Evolutionary conservation across 495 filamentous ascomycete genomes (phyloP), one percentile per base, ranked within the genome.

Genomic region (Trichoderma erinaceum): DNA sequence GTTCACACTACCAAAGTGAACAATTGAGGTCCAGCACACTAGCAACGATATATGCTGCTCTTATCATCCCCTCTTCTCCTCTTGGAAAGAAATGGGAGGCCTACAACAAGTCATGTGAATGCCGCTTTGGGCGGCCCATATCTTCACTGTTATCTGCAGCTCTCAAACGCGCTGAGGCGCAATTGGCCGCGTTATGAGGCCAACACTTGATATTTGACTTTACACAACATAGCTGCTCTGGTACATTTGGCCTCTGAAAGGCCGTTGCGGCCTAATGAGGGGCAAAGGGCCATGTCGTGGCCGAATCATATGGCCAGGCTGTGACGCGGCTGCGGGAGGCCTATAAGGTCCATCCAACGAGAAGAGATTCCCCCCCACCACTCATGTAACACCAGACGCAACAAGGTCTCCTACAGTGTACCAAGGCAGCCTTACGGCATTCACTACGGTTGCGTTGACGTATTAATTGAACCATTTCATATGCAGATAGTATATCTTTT

Each of bases 221-320:
- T 38, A 7, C 35, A 38, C 35, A 38, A 10, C 35, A 38, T 38
- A 38, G 8, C 5, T 38, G 8, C 35, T 38, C 21, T 25, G n/a
- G 21, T 25, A 11, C 21, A 18, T 2, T 69, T 68, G 1, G 61
- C 41, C 0, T 69, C 29, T 5, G 12, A 35, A 0, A 74, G 67
- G 0, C 74, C 80, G 5, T 76, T 73, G 56, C 43, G 18, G 65
- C 48, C 29, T 67, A 43, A 32, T 5, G 25, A 15, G 4, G 16
- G 65, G 43, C 3, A 25, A 32, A 61, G 11, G 25, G 4, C 56
- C 4, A 4, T 32, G 56, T 29, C 56, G 56, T 61, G 56, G 56
- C 16, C 56, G 56, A 61, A 61, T 61, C 50, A 61, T 5, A 61
- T 13, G 25, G 27, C 13, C 16, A 61, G 56, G 56, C 56, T 61